These are phyloP conservation scores for Ophiostoma sp. DNA, from an alignment of 2,329 filamentous ascomycete genomes.

Conservation along the genomic window DNA sequence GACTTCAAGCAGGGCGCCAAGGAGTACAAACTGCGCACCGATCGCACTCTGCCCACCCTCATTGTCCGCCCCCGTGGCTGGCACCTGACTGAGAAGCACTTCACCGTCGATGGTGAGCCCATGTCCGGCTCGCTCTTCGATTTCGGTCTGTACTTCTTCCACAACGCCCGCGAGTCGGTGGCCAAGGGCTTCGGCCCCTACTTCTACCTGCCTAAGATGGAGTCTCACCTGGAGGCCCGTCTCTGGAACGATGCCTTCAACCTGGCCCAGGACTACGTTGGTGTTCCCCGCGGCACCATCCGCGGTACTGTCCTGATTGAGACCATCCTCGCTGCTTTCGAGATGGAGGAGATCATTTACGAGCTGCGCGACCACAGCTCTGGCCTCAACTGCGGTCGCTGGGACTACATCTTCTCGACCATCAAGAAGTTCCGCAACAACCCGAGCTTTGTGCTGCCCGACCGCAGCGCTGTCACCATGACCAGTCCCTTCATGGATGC, in stretches of 20 bases:
- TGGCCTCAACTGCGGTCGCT: slow-evolving; percentile 95
- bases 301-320: slow-evolving; percentile 94
- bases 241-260: slow-evolving; percentile 99
- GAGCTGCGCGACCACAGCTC: slow-evolving; percentile 95
- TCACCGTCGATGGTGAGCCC: slow-evolving; percentile 90
- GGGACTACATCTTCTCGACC: slow-evolving; percentile 99
- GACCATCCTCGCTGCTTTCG: slow-evolving; percentile 94
- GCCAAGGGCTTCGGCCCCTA: slow-evolving; percentile 83
- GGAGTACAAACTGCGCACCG: slow-evolving; percentile 94
- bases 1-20: slow-evolving; percentile 95
- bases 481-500: slow-evolving; percentile 97
- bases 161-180: slow-evolving; percentile 87
- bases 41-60: slow-evolving; percentile 77
- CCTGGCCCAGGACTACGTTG: slow-evolving; percentile 86
- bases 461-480: slow-evolving; percentile 90
- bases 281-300: slow-evolving; percentile 84
- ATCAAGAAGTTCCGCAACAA: slow-evolving; percentile 99
- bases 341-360: slow-evolving; percentile 99
- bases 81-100: slow-evolving; percentile 98
- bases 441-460: slow-evolving; percentile 85
- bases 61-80: slow-evolving; percentile 93
- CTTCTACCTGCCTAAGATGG: slow-evolving; percentile 98
- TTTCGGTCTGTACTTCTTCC: slow-evolving; percentile 98
- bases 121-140: slow-evolving; percentile 92
- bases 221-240: slow-evolving; percentile 91